Conservation (phyloP, 225 moss, liverwort and hornwort species). For the Physcomitrellopsis africana region DNA sequence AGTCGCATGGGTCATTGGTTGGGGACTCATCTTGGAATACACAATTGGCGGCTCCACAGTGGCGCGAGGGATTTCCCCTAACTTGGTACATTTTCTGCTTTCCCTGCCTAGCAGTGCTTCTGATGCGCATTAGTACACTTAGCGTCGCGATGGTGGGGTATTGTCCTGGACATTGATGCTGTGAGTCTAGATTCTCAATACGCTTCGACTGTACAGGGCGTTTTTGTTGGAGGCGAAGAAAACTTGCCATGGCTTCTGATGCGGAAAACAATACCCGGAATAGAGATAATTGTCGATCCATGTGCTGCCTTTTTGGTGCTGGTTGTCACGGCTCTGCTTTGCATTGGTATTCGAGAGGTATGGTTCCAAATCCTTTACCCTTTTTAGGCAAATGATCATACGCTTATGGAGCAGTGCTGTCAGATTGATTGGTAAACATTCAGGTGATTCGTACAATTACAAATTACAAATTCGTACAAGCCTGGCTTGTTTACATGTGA, state of each 20-base stretch:
- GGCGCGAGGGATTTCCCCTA: slow-evolving; percentile 95
- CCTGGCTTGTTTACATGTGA: neutral
- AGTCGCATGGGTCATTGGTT: slow-evolving; percentile 93
- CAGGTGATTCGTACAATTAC: neutral
- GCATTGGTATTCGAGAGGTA: slow-evolving; percentile 77
- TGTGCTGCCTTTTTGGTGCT: slow-evolving; percentile 77
- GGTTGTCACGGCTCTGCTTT: slow-evolving; percentile 69
- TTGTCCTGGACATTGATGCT: neutral
- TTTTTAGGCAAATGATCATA: neutral
- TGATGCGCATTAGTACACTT: neutral
- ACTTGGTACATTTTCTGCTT: slow-evolving; percentile 57
- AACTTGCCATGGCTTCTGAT: slow-evolving; percentile 65
- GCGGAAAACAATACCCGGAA: slow-evolving; percentile 56
- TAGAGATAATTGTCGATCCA: slow-evolving; percentile 64
- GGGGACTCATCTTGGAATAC: slow-evolving; percentile 96
- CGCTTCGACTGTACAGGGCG: slow-evolving; percentile 50
- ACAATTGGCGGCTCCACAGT: slow-evolving; percentile 93
- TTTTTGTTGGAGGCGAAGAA: slow-evolving; percentile 79
- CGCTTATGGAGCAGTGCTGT: neutral
- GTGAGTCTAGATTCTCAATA: slow-evolving; percentile 10
- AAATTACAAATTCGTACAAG: no score
- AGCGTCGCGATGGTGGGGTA: neutral
- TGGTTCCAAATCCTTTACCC: neutral
- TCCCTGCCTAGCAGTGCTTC: neutral
- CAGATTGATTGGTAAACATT: neutral